Conservation (phyloP, 1,284 basidiomycete species). For the Clitocybe nebularis region DNA sequence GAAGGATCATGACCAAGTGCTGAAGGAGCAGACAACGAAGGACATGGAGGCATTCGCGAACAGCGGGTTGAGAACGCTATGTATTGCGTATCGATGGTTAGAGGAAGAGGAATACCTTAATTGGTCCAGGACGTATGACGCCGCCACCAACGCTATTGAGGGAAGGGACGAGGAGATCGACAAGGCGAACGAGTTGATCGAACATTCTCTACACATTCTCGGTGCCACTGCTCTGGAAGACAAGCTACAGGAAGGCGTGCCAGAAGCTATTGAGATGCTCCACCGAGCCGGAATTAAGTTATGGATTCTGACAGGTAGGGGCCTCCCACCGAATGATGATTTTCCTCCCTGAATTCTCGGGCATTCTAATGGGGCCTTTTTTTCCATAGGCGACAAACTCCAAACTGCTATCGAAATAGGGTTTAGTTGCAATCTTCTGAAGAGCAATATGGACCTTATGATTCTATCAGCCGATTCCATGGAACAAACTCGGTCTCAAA, state of each 20-base stretch:
- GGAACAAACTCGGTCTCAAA: conserved; percentile 77
- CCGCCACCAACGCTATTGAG: conserved; percentile 69
- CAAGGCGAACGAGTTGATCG: conserved; percentile 80
- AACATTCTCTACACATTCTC: conserved; percentile 78
- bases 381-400: conserved; percentile 79
- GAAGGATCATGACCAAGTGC: conserved; percentile 63
- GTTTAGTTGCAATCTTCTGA: conserved; percentile 90
- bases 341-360: too few relatives aligned
- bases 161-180: conserved; percentile 91
- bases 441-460: conserved; percentile 93
- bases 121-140: conserved; percentile 84
- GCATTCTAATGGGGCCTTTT: too few relatives aligned
- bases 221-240: conserved; percentile 97
- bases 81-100: conserved; percentile 82
- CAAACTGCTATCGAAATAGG: conserved; percentile 97
- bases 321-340: too few relatives aligned
- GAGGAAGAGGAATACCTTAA: conserved; percentile 79
- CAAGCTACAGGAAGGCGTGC: conserved; percentile 95
- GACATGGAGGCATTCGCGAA: conserved; percentile 96
- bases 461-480: conserved; percentile 85
- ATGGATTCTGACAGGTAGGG: conserved; percentile 88
- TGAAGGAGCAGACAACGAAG: conserved; percentile 77
- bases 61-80: conserved; percentile 86
- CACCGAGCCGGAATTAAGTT: conserved; percentile 95
- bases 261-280: conserved; percentile 90